These are phyloP conservation scores for Backusella psychrophila DNA, from an alignment of 192 early-diverging fungal genomes.

Conservation along the genomic window DNA sequence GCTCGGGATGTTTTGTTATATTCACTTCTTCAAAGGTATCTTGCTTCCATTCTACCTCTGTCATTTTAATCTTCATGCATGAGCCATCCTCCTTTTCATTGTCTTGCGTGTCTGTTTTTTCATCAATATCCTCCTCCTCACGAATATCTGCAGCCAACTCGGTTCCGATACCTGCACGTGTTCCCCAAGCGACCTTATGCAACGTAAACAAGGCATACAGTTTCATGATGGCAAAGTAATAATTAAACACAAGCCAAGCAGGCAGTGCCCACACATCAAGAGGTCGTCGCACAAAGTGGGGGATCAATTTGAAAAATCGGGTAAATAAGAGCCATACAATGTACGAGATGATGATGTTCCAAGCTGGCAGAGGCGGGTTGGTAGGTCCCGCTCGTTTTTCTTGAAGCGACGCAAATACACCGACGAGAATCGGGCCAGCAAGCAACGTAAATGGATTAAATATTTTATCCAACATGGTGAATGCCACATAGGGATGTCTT, in stretches of 20 bases:
- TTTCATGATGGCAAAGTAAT: slow-evolving; percentile 70
- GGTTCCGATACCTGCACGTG: slow-evolving; percentile 48
- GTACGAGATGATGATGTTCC: slow-evolving; percentile 62
- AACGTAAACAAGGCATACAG: slow-evolving; percentile 70
- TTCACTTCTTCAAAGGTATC: neutral
- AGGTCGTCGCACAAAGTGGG: slow-evolving; percentile 63
- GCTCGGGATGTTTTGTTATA: neutral
- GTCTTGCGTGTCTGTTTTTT: neutral
- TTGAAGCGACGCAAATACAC: slow-evolving; percentile 45
- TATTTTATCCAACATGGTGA: slow-evolving; percentile 75
- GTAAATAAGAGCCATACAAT: slow-evolving; percentile 64
- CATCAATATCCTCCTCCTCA: neutral
- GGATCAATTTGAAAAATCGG: slow-evolving; percentile 60
- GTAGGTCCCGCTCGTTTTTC: slow-evolving; percentile 26
- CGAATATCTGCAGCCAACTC: slow-evolving; percentile 35
- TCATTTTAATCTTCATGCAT: neutral
- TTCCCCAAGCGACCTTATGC: slow-evolving; percentile 72
- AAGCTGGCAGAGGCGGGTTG: slow-evolving; percentile 45
- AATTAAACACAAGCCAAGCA: slow-evolving; percentile 66
- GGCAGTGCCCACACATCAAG: slow-evolving; percentile 64
- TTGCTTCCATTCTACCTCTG: neutral
- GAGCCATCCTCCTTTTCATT: neutral
- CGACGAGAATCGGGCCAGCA: slow-evolving; percentile 59
- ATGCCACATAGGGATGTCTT: slow-evolving; percentile 69
- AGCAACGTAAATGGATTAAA: slow-evolving; percentile 72